Evolutionary conservation across 176 grass and related monocot species (phyloP).

Genomic region (Phyllostachys edulis): DNA sequence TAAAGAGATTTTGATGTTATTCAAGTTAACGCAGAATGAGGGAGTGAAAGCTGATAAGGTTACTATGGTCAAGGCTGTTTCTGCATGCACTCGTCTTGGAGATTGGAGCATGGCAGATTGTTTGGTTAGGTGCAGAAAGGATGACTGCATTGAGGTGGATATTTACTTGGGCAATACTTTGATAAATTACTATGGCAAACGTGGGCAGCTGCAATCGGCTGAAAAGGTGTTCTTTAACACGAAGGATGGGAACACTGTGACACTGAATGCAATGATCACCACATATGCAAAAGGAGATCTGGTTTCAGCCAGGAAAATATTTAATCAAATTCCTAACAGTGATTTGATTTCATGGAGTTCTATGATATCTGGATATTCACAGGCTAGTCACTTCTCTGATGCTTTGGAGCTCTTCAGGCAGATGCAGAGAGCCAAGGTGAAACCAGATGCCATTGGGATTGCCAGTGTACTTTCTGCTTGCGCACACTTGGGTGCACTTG

Average conservation of each 20-base stretch:
- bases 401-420: constrained; percentile 39
- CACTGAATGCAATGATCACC: constrained; percentile 48
- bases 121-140: constrained; percentile 45
- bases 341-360: constrained; percentile 68
- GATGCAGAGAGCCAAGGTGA: constrained; percentile 54
- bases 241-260: constrained; percentile 43
- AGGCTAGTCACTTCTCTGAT: constrained; percentile 48
- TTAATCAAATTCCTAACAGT: constrained; percentile 39
- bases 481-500: constrained; percentile 38
- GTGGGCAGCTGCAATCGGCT: constrained; percentile 37
- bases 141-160: constrained; percentile 49
- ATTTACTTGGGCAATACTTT: constrained; percentile 61
- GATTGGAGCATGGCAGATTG: constrained; percentile 46
- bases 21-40: constrained; percentile 32
- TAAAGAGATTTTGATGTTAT: constrained; percentile 33
- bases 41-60: constrained; percentile 54
- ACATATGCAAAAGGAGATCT: constrained; percentile 51
- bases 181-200: constrained; percentile 46
- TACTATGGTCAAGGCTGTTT: constrained; percentile 56
- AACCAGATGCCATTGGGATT: constrained; percentile 47
- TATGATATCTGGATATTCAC: constrained; percentile 54
- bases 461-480: constrained; percentile 47
- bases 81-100: constrained; percentile 51
- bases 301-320: constrained; percentile 50
- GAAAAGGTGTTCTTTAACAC: constrained; percentile 42